Conservation (phyloP, 2,329 filamentous ascomycete genomes). For the Coniosporium tulheliwenetii region DNA sequence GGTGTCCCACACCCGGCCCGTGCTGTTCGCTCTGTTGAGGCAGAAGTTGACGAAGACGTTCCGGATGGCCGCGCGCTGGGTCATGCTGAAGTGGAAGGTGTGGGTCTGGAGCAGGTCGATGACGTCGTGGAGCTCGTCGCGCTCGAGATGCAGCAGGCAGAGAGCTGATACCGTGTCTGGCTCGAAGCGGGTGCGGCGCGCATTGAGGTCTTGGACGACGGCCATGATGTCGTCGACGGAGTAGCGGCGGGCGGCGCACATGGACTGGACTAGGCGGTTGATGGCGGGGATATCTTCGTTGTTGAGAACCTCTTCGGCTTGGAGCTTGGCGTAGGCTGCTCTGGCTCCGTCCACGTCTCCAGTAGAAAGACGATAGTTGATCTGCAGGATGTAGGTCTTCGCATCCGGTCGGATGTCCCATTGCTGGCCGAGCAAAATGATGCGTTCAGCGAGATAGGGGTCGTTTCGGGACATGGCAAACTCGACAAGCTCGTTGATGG, state of each 20-base stretch:
- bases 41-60: constrained; percentile 53
- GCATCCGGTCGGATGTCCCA: constrained; percentile 52
- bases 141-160: constrained; percentile 57
- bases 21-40: constrained; percentile 44
- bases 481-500: constrained; percentile 62
- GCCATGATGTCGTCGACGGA: constrained; percentile 56
- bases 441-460: constrained; percentile 56
- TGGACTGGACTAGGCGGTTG: constrained; percentile 56
- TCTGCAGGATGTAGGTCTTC: constrained; percentile 55
- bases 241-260: constrained; percentile 45
- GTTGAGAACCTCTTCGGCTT: constrained; percentile 36
- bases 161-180: constrained; percentile 60
- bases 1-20: constrained; percentile 45
- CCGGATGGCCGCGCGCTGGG: constrained; percentile 52
- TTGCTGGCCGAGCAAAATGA: constrained; percentile 50
- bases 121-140: constrained; percentile 63
- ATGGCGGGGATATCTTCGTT: constrained; percentile 46
- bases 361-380: constrained; percentile 60
- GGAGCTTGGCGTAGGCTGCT: constrained; percentile 47
- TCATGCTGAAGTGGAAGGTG: constrained; percentile 51
- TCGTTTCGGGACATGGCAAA: constrained; percentile 57
- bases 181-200: constrained; percentile 52
- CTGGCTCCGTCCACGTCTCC: constrained; percentile 57
- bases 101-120: constrained; percentile 70
- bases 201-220: constrained; percentile 58